Conservation (phyloP, 2,329 filamentous ascomycete genomes). For the Apiospora kogelbergensis region DNA sequence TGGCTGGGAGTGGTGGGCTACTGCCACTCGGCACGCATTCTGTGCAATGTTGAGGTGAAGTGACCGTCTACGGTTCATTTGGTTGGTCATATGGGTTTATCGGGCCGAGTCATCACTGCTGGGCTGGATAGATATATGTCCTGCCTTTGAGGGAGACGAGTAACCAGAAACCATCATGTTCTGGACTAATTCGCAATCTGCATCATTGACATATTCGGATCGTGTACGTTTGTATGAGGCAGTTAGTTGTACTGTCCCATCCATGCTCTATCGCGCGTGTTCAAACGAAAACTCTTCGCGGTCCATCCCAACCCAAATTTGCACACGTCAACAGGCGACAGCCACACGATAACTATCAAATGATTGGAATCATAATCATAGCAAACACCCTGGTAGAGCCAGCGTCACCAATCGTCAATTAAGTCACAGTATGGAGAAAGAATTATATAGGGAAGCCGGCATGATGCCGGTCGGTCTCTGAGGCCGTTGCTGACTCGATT, state of each 20-base stretch:
- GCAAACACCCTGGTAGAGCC: neutral
- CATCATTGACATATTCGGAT: too few species aligned
- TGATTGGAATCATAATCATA: too few species aligned
- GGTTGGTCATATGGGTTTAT: too few species aligned
- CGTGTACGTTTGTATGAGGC: too few species aligned
- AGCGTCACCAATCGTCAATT: neutral
- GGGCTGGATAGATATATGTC: too few species aligned
- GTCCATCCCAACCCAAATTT: neutral
- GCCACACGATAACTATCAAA: neutral
- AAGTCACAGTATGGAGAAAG: conserved; percentile 2
- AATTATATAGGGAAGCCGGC: conserved; percentile 55
- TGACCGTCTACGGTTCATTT: neutral
- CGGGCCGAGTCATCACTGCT: too few species aligned
- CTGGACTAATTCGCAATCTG: neutral
- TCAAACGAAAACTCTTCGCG: too few species aligned
- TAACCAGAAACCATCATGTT: neutral
- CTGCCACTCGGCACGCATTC: neutral
- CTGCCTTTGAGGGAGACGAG: neutral
- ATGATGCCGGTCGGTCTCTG: conserved; percentile 70
- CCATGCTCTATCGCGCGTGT: too few species aligned
- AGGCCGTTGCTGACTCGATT: conserved; percentile 66
- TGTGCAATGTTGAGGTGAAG: neutral
- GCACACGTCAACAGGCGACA: neutral
- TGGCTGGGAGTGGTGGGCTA: neutral
- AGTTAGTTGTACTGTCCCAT: too few species aligned